These are phyloP conservation scores for Drosera capensis DNA, from an alignment of 148 eudicot genomes.

Conservation along the genomic window DNA sequence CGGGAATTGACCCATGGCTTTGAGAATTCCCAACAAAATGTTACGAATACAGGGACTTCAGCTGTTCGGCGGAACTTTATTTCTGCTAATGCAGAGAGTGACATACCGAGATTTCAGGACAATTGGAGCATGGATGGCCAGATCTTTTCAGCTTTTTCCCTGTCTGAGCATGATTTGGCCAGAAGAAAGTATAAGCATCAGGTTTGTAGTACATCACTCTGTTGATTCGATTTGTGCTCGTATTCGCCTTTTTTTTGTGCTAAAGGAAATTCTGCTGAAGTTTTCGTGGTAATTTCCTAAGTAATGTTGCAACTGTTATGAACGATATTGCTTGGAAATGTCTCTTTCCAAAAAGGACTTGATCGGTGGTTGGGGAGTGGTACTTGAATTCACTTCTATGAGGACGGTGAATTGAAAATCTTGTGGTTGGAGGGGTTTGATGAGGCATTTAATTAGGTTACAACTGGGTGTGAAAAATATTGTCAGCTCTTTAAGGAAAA, in stretches of 20 bases:
- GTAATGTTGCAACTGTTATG: too few relatives aligned
- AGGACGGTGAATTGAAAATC: too few relatives aligned
- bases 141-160: constrained; percentile 14
- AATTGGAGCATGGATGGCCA: constrained; percentile 13
- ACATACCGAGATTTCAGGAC: constrained; percentile 12
- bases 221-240: not conserved
- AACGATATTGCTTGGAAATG: too few relatives aligned
- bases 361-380: too few relatives aligned
- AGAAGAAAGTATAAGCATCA: constrained; percentile 26
- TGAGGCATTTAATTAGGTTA: too few relatives aligned
- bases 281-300: too few relatives aligned
- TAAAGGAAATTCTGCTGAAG: too few relatives aligned
- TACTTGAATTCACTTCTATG: too few relatives aligned
- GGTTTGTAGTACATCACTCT: constrained; percentile 28
- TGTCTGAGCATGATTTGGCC: constrained; percentile 18
- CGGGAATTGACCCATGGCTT: constrained; percentile 41
- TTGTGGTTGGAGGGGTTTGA: too few relatives aligned
- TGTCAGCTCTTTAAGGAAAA: too few relatives aligned
- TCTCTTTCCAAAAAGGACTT: too few relatives aligned
- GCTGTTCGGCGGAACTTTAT: constrained; percentile 15
- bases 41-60: constrained; percentile 19
- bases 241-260: not conserved
- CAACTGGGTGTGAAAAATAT: too few relatives aligned
- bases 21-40: constrained; percentile 23
- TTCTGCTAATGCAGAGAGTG: constrained; percentile 16